Evolutionary conservation across 352 stramenopile genomes (phyloP), one percentile per base, ranked within the genome.

Genomic region (Thalassiosira sp.): DNA sequence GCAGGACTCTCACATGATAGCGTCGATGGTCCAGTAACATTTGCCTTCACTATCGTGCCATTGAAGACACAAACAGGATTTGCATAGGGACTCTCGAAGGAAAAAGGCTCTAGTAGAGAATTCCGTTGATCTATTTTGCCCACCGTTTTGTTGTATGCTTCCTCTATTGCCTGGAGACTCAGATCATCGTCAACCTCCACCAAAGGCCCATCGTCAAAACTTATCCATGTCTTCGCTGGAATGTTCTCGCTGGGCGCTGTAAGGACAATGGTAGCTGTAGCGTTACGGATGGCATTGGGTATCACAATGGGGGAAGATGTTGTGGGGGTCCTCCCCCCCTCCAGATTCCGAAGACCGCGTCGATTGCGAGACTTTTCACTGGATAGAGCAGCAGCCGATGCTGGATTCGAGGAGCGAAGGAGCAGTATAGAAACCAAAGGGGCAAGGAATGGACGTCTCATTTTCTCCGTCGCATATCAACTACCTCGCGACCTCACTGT

Each of bases 1-100:
- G 61, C 49, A 45, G 68, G 62, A 68, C 65, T 73, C 5, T 49
- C 59, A 52, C 75, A 84, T 3, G 64, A 79, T 43, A 84, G n/a
- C 20, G 31, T 72, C 5, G 24, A 59, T 27, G 57, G 43, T 35
- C 75, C 68, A n/a, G 58, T 73, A 28, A 84, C 58, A 51, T 61
- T 65, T 43, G 75, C 75, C 18, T 66, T 52, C 22, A 84, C 64
- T 16, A 71, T 51, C 15, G 51, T 84, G 11, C 35, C 51, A 66
- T 79, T 68, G 57, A 84, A 78, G 3, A 79, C 60, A 35, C 75
- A 84, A 13, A 79, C 56, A 24, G 75, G 68, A 72, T 74, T 43
- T 42, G 54, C 68, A 68, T 58, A 79, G 0, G 24, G 51, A 56
- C 69, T 79, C 28, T 72, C 40, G 20, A 83, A 83, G 5, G 75